Evolutionary conservation across 192 early-diverging fungal species (phyloP).

Genomic region (Kickxella alabastrina): DNA sequence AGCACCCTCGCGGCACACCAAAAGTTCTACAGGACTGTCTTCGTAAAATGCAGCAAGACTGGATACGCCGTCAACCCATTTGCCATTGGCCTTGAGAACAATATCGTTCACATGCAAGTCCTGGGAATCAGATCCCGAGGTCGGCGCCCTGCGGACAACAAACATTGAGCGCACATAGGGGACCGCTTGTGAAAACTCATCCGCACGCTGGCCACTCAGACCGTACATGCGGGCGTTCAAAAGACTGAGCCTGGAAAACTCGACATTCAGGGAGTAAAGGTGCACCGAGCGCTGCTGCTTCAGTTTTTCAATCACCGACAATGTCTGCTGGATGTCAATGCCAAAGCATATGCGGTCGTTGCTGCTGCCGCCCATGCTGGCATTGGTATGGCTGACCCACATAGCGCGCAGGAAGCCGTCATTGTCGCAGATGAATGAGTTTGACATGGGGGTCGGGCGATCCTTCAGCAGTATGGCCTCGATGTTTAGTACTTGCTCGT

Average conservation of each 20-base stretch:
- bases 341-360: neutral
- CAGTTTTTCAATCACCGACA: conserved; percentile 1
- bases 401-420: neutral
- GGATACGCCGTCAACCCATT: neutral
- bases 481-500: conserved; percentile 4
- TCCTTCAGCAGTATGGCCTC: conserved; percentile 1
- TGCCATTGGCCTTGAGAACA: conserved; percentile 5
- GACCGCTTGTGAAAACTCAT: neutral
- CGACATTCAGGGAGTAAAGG: conserved; percentile 7
- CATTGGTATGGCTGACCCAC: neutral
- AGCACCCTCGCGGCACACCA: conserved; percentile 3
- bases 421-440: conserved; percentile 3
- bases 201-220: conserved; percentile 4
- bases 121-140: neutral
- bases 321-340: neutral
- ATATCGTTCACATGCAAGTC: conserved; percentile 5
- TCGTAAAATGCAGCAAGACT: conserved; percentile 1
- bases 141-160: neutral
- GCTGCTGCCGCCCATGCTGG: neutral
- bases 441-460: neutral
- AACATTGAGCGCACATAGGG: neutral
- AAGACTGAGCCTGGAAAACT: conserved; percentile 5
- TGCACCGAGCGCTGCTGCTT: neutral
- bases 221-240: conserved; percentile 9
- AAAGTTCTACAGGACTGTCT: neutral